Conservation (phyloP, 192 early-diverging fungal species). For the Podila epigama region DNA sequence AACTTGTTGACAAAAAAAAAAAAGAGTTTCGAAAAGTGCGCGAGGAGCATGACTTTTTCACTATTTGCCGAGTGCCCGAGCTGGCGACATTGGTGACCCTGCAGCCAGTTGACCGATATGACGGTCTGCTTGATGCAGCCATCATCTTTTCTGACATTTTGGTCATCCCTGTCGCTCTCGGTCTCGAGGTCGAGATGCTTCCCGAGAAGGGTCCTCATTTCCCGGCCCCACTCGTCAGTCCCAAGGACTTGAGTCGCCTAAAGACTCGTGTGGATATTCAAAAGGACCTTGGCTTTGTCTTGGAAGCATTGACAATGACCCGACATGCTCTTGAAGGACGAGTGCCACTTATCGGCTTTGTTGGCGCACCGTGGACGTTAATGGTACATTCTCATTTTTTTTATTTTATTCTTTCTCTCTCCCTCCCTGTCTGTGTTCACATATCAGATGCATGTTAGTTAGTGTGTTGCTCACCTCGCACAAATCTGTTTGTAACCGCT, state of each 20-base stretch:
- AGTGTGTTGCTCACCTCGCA: too few relatives aligned
- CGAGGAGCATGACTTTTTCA: constrained; percentile 89
- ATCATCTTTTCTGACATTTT: constrained; percentile 99
- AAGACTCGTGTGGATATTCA: constrained; percentile 70
- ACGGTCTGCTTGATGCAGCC: constrained; percentile 87
- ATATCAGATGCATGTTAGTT: not conserved
- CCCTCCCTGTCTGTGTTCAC: too few relatives aligned
- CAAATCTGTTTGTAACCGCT: not conserved
- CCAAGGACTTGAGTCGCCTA: constrained; percentile 73
- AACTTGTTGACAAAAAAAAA: not conserved
- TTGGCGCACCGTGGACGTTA: constrained; percentile 96
- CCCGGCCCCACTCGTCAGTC: constrained; percentile 76
- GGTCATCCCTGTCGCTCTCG: constrained; percentile 95
- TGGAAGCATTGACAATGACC: constrained; percentile 92
- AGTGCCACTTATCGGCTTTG: constrained; percentile 93
- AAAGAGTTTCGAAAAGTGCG: constrained; percentile 89
- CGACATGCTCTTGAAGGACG: constrained; percentile 81
- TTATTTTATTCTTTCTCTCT: too few relatives aligned
- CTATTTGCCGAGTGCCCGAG: constrained; percentile 88
- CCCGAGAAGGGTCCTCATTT: constrained; percentile 87
- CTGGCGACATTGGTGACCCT: constrained; percentile 91
- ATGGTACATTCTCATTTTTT: constrained; percentile 54
- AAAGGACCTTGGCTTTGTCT: constrained; percentile 84
- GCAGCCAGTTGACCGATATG: constrained; percentile 94
- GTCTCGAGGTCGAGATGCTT: constrained; percentile 91